Evolutionary conservation across 2,329 filamentous ascomycete genomes (phyloP), one percentile per base, ranked within the genome.

Genomic region (Colletotrichum zoysiae): DNA sequence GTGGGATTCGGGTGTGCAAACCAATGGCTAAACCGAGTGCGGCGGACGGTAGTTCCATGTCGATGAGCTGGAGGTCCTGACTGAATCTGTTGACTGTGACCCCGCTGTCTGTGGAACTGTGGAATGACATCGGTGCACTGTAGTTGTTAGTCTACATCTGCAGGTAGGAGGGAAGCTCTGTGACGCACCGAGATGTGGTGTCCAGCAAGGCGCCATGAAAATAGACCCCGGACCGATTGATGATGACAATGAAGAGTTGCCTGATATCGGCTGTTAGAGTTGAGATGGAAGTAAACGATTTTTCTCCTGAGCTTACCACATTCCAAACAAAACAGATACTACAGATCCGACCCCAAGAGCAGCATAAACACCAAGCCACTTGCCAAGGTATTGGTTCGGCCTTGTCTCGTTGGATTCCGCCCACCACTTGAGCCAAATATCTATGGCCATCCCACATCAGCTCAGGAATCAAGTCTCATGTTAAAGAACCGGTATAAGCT

Each of bases 351-450:
- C 62, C 0, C 71, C 71, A 0, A 73, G 51, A 11, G 71, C 63
- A 5, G 77, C 75, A 48, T 82, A 84, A 3, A 83, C 75, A 0
- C 81, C 81, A 3, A 82, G 75, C 74, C 81, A 84, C 58, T 80
- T 78, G 2, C 80, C 81, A 5, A 81, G 67, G 1, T 75, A 73
- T n/a, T 75, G 71, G 76, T 85, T 83, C 0, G 83, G 82, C 26
- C 78, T 74, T 0, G 75, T 64, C 5, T 79, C 76, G 53, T 84
- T 84, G 51, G 81, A 82, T 62, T 84, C 80, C 0, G 84, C 81
- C 86, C 83, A 87, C 77, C 84, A 83, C 68, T 85, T 82, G 8
- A 87, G 79, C 85, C 85, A 87, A 5, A 87, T 62, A 58, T 64
- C 71, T 71, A n/a, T 5, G 0, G 9, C 33, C 5, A 35, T 7